Base-by-base conservation (phyloP, 176 grass and related monocot genomes). In the Musa troglodytarum region DNA sequence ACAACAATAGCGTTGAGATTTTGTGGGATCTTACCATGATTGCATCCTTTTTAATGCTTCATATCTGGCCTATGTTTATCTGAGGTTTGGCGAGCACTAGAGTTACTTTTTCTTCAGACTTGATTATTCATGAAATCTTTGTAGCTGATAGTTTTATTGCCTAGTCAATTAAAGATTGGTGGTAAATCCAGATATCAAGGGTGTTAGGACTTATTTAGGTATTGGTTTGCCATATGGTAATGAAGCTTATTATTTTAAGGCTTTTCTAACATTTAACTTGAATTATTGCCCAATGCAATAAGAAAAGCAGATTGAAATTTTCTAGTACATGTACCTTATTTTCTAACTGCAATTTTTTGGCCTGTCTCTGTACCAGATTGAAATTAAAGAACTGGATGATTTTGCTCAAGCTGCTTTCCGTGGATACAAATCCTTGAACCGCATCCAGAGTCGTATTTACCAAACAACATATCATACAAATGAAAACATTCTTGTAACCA, bases 361-460 rank as follows among this genome's bases (percentile, higher is more conserved):
- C 55, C 50, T 80, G 21, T 69, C 52, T 34, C 10, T 73, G 86
- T 73, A 10, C 69, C 81, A 97, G 93, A 97, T 97, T 83, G 86
- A 93, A 79, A 97, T 97, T 83, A 86, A 73, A 82, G 93, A 97
- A 65, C 69, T 97, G 73, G 93, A 93, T 85, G 90, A 93, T 66
- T 84, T 97, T 49, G 88, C 90, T 20, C 93, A 93, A 90, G 82
- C 90, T 89, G 93, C 93, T 81, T 97, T 97, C 74, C 73, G 81
- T 76, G 93, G 93, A 83, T 97, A 90, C 79, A 90, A 92, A 73
- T 86, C 88, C 53, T 79, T 97, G 54, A 97, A 97, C 85, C 90
- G 93, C 74, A 89, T 97, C 76, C 90, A 97, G 81, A 97, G 93
- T 67, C 90, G 84, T 84, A 90, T 97, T 76, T 97, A 90, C 78